Evolutionary conservation across 2,329 filamentous ascomycete species (phyloP).

Genomic region (Trichoderma koningii): DNA sequence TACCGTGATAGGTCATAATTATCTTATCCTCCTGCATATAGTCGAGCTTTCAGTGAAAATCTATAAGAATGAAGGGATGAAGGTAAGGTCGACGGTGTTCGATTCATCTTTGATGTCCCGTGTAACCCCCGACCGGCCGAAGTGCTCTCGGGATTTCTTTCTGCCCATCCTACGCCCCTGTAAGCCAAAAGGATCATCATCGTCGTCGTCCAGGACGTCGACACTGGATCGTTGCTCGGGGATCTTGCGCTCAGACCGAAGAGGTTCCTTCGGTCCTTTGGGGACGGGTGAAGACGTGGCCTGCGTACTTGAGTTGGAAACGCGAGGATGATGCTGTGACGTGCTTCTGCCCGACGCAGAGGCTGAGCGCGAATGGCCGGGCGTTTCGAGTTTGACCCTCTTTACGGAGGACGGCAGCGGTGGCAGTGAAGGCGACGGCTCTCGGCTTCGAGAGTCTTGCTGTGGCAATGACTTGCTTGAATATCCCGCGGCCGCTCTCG

Average conservation of each 20-base stretch:
- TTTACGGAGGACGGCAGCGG: not conserved
- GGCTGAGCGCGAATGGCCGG: not conserved
- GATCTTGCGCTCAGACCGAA: not conserved
- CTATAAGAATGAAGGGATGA: conserved; percentile 44
- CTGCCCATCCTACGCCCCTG: conserved; percentile 37
- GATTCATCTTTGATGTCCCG: conserved; percentile 6
- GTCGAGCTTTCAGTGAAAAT: conserved; percentile 21
- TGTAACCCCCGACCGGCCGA: conserved; percentile 29
- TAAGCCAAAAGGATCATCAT: conserved; percentile 43
- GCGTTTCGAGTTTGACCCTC: conserved; percentile 4
- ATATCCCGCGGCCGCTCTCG: conserved; percentile 37
- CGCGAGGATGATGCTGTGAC: not conserved
- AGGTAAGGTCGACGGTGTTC: conserved; percentile 34
- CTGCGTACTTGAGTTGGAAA: not conserved
- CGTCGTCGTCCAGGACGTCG: conserved; percentile 31
- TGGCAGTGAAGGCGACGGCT: not conserved
- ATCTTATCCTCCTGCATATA: too few relatives aligned
- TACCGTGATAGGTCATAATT: not conserved
- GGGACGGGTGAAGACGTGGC: not conserved
- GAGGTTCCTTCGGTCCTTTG: not conserved
- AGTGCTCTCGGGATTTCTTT: conserved; percentile 38
- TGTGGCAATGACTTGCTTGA: conserved; percentile 28
- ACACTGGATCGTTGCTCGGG: not conserved
- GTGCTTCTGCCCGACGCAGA: not conserved
- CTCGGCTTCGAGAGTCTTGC: conserved; percentile 7